Percentiles rank a stretch among this genome's conserved stretches.
Conservation (phyloP, 2,329 filamentous ascomycete species). For the Monilinia fructicola region DNA sequence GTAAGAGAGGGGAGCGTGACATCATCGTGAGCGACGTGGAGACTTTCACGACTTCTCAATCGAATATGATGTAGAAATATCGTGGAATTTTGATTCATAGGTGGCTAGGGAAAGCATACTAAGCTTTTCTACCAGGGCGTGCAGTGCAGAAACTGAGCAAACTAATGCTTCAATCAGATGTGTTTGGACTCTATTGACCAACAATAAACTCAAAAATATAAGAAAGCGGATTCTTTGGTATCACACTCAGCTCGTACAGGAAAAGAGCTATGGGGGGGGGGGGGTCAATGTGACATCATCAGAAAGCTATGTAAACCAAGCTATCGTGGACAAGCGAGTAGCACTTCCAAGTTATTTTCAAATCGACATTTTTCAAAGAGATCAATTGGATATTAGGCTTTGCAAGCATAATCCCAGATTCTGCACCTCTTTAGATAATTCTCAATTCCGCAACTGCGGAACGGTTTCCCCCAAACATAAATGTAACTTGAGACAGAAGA, state of each 20-base stretch:
- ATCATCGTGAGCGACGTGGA: neutral
- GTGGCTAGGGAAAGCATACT: neutral
- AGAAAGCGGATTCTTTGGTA: neutral
- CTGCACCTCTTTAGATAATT: neutral
- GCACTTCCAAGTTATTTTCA: neutral
- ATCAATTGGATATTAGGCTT: neutral
- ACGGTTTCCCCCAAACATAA: neutral
- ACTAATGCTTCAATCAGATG: neutral
- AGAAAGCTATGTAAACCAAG: neutral
- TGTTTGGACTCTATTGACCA: no score
- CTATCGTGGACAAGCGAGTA: neutral
- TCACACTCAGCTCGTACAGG: neutral
- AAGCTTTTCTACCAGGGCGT: neutral
- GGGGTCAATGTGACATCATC: neutral
- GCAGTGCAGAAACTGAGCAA: neutral
- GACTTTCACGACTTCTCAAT: neutral
- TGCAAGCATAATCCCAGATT: slow-evolving; percentile 8
- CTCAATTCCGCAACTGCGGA: neutral
- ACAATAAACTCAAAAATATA: neutral
- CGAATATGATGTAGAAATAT: neutral
- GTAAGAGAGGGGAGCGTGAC: neutral
- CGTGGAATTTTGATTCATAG: neutral
- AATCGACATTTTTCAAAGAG: neutral
- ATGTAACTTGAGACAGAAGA: neutral
- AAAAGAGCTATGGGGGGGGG: neutral